Conservation (phyloP, 192 early-diverging fungal species). For the Entrophospora sp. region DNA sequence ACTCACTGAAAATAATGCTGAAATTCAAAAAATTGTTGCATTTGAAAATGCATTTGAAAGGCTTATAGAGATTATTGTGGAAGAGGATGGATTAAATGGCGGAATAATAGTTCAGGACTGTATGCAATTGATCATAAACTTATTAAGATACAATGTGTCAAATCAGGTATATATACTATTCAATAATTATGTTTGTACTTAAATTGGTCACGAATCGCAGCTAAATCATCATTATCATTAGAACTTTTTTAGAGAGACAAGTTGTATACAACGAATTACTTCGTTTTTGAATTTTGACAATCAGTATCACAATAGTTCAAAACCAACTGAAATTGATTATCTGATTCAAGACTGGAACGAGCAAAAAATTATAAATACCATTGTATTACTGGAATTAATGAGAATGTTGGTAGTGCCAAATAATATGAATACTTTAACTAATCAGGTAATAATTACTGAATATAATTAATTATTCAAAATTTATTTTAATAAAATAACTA, state of each 20-base stretch:
- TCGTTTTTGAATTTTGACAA: slow-evolving; percentile 52
- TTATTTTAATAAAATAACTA: too few species aligned
- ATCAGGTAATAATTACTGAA: slow-evolving; percentile 61
- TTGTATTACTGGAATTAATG: slow-evolving; percentile 81
- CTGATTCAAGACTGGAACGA: slow-evolving; percentile 59
- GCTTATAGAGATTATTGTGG: slow-evolving; percentile 76
- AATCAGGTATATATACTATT: slow-evolving; percentile 73
- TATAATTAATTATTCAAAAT: too few species aligned
- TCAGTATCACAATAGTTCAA: slow-evolving; percentile 31
- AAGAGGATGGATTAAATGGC: slow-evolving; percentile 84
- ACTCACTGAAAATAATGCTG: slow-evolving; percentile 85
- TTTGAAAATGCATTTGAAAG: slow-evolving; percentile 98
- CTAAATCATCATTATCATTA: too few species aligned
- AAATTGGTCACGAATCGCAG: too few species aligned
- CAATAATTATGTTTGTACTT: too few species aligned
- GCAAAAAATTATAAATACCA: slow-evolving; percentile 81
- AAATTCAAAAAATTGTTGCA: slow-evolving; percentile 98
- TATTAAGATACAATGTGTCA: slow-evolving; percentile 92
- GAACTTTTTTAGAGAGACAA: slow-evolving; percentile 96
- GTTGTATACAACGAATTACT: slow-evolving; percentile 85
- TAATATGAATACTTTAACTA: slow-evolving; percentile 74
- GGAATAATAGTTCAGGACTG: slow-evolving; percentile 98
- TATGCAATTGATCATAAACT: slow-evolving; percentile 82
- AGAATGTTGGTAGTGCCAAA: slow-evolving; percentile 83
- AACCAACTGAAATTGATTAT: slow-evolving; percentile 27